Evolutionary conservation across 1,139 yeast species (phyloP), one percentile per base, ranked within the genome.

Genomic region (Casaregolazyma lundiana): DNA sequence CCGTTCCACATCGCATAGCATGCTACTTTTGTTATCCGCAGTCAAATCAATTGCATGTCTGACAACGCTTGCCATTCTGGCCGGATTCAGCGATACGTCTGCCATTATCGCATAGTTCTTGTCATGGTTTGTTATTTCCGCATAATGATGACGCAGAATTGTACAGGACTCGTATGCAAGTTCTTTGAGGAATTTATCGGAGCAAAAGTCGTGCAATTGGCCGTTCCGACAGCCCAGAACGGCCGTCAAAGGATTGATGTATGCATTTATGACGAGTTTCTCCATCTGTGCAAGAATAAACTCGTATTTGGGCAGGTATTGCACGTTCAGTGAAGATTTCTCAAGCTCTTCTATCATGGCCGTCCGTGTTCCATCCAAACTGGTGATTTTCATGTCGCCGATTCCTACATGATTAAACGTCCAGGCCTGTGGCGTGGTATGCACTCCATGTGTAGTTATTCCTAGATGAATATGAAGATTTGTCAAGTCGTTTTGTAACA

Each of bases 391-490:
- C 47, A 87, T 63, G 40, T 72, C 71, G 0, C 90, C 95, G 24
- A 63, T 63, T 0, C 90, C 92, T 6, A 83, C 88, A 64, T 84
- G 94, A 37, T 78, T 76, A 49, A 73, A 77, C 1, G 46, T 47
- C 57, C 59, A 60, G 6, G 64, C 57, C 20, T 43, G 48, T 11
- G 45, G 42, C 2, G 75, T 71, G 4, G 69, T 61, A 56, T 72
- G 75, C 2, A 84, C 88, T 2, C 97, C 97, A 64, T 90, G 97
- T 2, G 88, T 77, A 35, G 83, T 81, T 13, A 90, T 80, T 40
- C 90, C 96, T 59, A 81, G 84, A 58, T 72, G 78, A 6, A 90
- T 60, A 15, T 67, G 69, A 15, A 95, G 96, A 46, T 80, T 61
- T 11, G 38, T 16, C 3, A 7, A 13, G 3, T 15, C 34, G 18